Percentiles rank a stretch among this genome's conserved stretches.
Conservation (phyloP, 805 yeast species). For the Grigorovia transvaalensis region DNA sequence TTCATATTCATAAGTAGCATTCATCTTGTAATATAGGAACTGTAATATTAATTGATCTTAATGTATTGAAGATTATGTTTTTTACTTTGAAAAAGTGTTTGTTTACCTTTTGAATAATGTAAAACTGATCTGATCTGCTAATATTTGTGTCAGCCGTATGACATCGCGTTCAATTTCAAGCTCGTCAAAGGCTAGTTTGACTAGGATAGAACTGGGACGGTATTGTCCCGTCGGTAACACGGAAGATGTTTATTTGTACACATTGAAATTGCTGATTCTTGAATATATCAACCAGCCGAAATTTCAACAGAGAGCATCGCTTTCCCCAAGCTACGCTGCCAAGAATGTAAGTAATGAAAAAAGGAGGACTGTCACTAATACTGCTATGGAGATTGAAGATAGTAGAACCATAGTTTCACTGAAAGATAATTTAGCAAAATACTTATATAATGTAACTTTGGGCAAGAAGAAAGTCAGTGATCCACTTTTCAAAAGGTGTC, state of each 20-base stretch:
- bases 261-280: slow-evolving; percentile 45
- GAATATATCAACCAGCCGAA: slow-evolving; percentile 58
- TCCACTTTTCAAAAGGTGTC: slow-evolving; percentile 44
- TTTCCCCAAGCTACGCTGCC: not conserved
- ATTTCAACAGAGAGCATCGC: slow-evolving; percentile 29
- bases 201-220: not conserved
- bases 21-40: not conserved
- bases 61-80: not conserved
- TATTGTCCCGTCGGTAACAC: slow-evolving; percentile 2
- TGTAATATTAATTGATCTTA: not conserved
- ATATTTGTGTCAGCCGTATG: not conserved
- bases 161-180: not conserved
- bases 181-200: not conserved
- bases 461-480: slow-evolving; percentile 27
- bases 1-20: not conserved
- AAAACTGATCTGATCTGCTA: not conserved
- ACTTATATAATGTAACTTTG: slow-evolving; percentile 39
- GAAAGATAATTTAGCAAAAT: slow-evolving; percentile 27
- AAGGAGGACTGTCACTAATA: not conserved
- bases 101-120: slow-evolving; percentile 3
- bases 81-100: not conserved
- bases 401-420: not conserved
- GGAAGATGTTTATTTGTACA: slow-evolving; percentile 37
- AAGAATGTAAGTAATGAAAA: not conserved
- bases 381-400: not conserved